Conservation (phyloP, 371 early-diverging fungal genomes). For the Haplosporangium sp. region DNA sequence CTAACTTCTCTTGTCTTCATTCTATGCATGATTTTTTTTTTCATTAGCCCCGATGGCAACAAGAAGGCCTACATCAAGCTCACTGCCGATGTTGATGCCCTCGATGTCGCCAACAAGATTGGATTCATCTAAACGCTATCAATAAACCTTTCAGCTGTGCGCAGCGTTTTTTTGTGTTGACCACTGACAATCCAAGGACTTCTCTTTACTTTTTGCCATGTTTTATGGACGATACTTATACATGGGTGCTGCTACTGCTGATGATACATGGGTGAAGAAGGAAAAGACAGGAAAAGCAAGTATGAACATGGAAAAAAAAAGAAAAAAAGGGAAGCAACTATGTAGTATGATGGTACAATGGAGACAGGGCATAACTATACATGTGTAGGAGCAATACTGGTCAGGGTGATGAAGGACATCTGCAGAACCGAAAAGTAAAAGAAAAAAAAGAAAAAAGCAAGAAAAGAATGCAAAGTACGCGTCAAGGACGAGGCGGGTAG, state of each 20-base stretch:
- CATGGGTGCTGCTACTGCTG: no score
- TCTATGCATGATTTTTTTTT: no score
- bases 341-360: no score
- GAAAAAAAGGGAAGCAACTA: background rate
- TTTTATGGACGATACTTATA: no score
- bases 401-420: no score
- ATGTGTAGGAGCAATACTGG: no score
- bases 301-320: background rate
- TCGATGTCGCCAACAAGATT: slow-evolving; percentile 97
- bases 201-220: no score
- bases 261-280: background rate
- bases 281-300: background rate
- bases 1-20: no score
- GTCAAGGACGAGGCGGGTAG: background rate
- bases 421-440: background rate
- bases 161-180: no score
- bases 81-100: slow-evolving; percentile 95
- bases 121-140: slow-evolving; percentile 55
- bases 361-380: no score
- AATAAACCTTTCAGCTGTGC: slow-evolving; percentile 41
- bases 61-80: slow-evolving; percentile 99
- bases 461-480: background rate
- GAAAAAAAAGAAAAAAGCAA: background rate
- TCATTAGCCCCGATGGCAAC: slow-evolving; percentile 93
- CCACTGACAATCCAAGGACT: no score